Evolutionary conservation across 208 protist genomes (phyloP).

Genomic region (Herpetomonas samuelpessoai): DNA sequence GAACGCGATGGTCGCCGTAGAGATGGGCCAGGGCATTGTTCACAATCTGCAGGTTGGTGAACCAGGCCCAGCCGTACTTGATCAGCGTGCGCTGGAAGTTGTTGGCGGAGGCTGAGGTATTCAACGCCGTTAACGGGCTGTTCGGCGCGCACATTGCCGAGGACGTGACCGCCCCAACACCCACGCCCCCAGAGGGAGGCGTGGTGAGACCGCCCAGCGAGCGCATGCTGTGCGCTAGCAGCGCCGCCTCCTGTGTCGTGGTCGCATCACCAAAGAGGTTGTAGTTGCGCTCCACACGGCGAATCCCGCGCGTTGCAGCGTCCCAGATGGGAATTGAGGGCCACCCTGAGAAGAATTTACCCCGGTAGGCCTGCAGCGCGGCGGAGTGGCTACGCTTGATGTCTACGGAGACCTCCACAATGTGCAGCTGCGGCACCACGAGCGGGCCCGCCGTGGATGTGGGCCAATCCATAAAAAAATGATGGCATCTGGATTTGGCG

Average conservation of each 20-base stretch:
- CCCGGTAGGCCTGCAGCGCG: conserved; percentile 34
- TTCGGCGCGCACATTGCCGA: background rate
- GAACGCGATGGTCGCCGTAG: conserved; percentile 21
- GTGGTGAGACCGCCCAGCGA: background rate
- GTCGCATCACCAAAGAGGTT: conserved; percentile 18
- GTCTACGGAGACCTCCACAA: conserved; percentile 59
- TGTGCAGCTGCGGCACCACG: conserved; percentile 28
- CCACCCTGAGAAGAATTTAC: conserved; percentile 76
- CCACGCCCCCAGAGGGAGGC: background rate
- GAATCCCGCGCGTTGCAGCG: conserved; percentile 31
- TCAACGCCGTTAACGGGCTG: background rate
- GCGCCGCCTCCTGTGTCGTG: conserved; percentile 4
- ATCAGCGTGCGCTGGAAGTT: conserved; percentile 13
- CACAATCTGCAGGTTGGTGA: conserved; percentile 23
- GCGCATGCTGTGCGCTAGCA: background rate
- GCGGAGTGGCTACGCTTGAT: conserved; percentile 36
- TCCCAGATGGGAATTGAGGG: conserved; percentile 68
- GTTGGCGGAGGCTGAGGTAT: background rate
- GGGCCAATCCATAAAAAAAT: conserved; percentile 30
- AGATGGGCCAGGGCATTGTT: conserved; percentile 31
- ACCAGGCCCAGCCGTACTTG: conserved; percentile 31
- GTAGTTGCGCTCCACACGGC: conserved; percentile 49
- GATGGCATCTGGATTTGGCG: conserved; percentile 33
- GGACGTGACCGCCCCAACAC: background rate
- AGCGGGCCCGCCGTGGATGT: conserved; percentile 18